Evolutionary conservation across 805 yeast species (phyloP), one percentile per base, ranked within the genome.

Genomic region (Myxozyma neotropica): DNA sequence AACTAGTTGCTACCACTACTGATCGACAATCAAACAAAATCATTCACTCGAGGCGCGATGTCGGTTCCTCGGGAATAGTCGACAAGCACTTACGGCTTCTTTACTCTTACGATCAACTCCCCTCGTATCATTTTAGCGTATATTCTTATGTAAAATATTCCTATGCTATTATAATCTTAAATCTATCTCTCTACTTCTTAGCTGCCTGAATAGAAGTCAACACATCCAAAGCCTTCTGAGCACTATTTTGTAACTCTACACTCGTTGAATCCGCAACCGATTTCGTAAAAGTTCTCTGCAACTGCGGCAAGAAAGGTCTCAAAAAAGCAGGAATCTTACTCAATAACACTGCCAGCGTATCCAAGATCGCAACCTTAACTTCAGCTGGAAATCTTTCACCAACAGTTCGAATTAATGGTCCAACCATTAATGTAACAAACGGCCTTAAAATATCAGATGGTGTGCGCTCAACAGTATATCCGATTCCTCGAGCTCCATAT

Each of bases 351-450:
- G 87, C 88, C 73, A 95, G 81, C 0, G 98, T 96, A 63, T 81
- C 80, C 70, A 94, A 79, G 67, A 95, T 93, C n/a, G 96, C 96
- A 38, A 96, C 86, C 79, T 94, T 94, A 68, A 94, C 89, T 67
- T 91, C 96, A 62, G 96, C 81, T 17, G 86, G 82, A 66, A 89
- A 93, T 74, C 96, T 85, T 74, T 94, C 99, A 70, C 99, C 99
- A 71, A 93, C 89, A 57, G 93, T 96, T 80, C 99, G 90, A 75
- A 94, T 94, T 71, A 94, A 81, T 40, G 99, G 99, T 76, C 99
- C 99, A 27, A 97, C 92, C 64, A 95, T 89, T 27, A 85, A 84
- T 7, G 98, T 93, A 23, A 95, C 96, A 74, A 86, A 89, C 35
- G 96, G 89, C 73, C 85, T 88, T 74, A 94, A 82, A 33, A 67